Evolutionary conservation across 2,329 filamentous ascomycete genomes (phyloP).

Genomic region (Paraphaeosphaeria minitans): DNA sequence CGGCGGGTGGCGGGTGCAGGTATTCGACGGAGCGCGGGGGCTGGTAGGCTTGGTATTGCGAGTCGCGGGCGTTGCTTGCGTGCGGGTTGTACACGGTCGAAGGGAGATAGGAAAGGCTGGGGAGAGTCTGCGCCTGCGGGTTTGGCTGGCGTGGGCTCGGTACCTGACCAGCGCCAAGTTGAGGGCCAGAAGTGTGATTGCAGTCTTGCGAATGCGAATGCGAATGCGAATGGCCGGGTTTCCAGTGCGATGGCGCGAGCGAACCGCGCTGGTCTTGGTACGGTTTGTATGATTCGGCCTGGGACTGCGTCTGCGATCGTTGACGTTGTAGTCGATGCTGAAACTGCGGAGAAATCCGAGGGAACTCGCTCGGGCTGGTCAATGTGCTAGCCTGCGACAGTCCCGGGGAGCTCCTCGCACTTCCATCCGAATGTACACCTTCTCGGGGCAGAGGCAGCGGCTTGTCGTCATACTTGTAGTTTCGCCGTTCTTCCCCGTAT

Average conservation of each 20-base stretch:
- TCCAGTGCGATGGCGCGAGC: not conserved
- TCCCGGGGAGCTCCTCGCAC: conserved; percentile 19
- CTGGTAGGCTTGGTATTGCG: conserved; percentile 7
- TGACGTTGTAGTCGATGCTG: not conserved
- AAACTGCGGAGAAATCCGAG: conserved; percentile 11
- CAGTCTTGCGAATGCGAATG: conserved; percentile 14
- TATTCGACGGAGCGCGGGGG: conserved; percentile 12
- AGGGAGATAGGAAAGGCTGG: conserved; percentile 14
- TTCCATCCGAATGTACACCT: conserved; percentile 20
- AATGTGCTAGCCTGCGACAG: conserved; percentile 18
- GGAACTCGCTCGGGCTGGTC: conserved; percentile 16
- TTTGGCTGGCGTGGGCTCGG: not conserved
- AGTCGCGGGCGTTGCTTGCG: not conserved
- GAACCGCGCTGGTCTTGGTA: not conserved
- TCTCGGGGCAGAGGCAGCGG: not conserved
- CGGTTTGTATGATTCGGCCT: not conserved
- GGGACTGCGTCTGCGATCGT: not conserved
- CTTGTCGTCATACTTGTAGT: not conserved
- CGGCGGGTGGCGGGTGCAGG: conserved; percentile 8
- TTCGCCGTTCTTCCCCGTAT: not conserved
- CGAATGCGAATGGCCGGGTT: conserved; percentile 5
- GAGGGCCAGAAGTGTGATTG: conserved; percentile 5
- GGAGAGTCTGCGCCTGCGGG: not conserved
- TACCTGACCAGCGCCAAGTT: not conserved
- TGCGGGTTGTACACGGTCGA: conserved; percentile 12